Base-by-base conservation (phyloP, 1,284 basidiomycete species). In the Trichosporon sp. region DNA sequence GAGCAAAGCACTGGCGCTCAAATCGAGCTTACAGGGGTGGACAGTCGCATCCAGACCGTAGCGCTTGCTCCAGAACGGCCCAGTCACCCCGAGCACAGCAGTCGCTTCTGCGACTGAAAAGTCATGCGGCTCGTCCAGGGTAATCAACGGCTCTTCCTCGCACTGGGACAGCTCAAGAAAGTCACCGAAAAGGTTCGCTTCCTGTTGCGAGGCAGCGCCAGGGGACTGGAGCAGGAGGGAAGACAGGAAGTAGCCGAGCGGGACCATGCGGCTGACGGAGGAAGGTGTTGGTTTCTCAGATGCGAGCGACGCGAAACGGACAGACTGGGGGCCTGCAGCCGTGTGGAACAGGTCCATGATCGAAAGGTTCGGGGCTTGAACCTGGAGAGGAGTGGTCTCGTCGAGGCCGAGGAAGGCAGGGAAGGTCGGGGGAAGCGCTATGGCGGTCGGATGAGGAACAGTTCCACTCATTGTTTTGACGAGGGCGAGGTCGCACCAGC, bases 311-410 rank as follows among this genome's bases (percentile, higher is more conserved):
- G 34, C 35, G 29, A 29, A 60, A 3, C n/a, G 62, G 35, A 42
- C 13, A 6, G 34, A 29, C n/a, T 25, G 34, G 5, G 34, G 13
- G 7, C 21, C 27, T 5, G 27, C 42, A 15, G 27, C 23, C 12
- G 63, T 31, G 63, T 64, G 25, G 42, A 64, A 64, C 8, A 29
- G 42, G 42, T 64, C 63, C 42, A 64, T 51, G 29, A 64, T 47
- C 8, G 38, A 12, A 13, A 64, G 25, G 63, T 64, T 42, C 3
- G 63, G 63, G 2, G 38, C 63, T 31, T 64, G 63, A 6, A 42
- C 27, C 11, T 64, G 38, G 9, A 64, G 44, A 9, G 63, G 27
- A 3, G 56, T 60, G 7, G 29, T 7, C 27, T 31, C 27, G 18
- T 31, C 35, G 29, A 31, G 63, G 12, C 29, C 63, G 42, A 64